Base-by-base conservation (phyloP, 805 yeast species). In the Torulaspora microellipsoides region DNA sequence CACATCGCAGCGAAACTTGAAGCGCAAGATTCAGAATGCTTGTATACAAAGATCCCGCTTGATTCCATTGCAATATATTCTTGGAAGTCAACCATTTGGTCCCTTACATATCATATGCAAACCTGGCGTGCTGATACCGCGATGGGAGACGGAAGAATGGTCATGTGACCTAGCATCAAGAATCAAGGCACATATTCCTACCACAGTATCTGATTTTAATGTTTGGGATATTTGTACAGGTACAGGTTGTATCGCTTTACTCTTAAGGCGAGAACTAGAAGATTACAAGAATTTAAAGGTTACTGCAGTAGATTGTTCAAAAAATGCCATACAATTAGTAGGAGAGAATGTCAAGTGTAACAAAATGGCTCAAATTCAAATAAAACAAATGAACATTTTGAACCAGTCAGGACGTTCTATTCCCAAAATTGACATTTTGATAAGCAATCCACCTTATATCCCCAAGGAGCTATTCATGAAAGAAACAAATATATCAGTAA, bases 81-180 rank as follows among this genome's bases (percentile, higher is more conserved):
- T 91, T 8, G 89, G 93, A 0, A 66, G 79, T 0, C 97, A 90
- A 64, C 98, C 98, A 1, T 91, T 91, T 68, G 95, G 93, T 0
- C 56, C 61, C 1, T 58, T 91, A 38, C 77, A 76, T 10, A 72
- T 91, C 3, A 44, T 55, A 20, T 86, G 96, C 55, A 55, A 63
- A 25, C 68, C 67, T 1, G 80, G 80, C 0, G 97, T 88, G 1
- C 66, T 91, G 47, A 90, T 91, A 23, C 98, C 99, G 0, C 66
- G 99, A 38, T 81, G 91, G 84, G 99, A 91, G 59, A 91, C 99
- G 0, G 98, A 91, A 60, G 95, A 88, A 56, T 91, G 97, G 97
- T 69, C 76, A 8, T 29, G 67, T 25, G 71, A 71, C 42, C 30
- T 47, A 29, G 38, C 48, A 13, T 36, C 25, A 8, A 17, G 34